Evolutionary conservation across 2,329 filamentous ascomycete species (phyloP).

Genomic region (Bipolaris oryzae): DNA sequence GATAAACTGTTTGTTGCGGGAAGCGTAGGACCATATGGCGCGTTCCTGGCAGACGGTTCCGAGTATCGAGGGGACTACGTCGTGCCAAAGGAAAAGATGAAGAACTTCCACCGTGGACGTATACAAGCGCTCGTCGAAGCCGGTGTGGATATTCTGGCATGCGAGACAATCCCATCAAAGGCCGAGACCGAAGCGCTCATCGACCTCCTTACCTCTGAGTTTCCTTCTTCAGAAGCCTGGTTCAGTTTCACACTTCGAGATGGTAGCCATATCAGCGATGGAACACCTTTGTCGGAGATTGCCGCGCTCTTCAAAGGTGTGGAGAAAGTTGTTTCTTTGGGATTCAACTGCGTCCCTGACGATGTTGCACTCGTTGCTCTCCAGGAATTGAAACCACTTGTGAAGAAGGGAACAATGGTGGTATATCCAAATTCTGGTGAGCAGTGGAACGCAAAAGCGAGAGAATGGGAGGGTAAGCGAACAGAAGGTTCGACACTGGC

Average conservation of each 20-base stretch:
- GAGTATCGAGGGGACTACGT: constrained; percentile 55
- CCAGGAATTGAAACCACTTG: constrained; percentile 34
- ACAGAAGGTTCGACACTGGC: constrained; percentile 31
- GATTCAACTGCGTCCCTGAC: constrained; percentile 54
- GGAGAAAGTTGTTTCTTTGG: constrained; percentile 50
- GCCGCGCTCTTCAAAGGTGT: constrained; percentile 34
- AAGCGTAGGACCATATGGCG: constrained; percentile 56
- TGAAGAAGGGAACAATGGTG: constrained; percentile 43
- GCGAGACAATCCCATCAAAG: constrained; percentile 54
- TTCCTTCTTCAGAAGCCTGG: constrained; percentile 48
- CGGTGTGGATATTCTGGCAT: constrained; percentile 53
- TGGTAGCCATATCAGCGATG: constrained; percentile 49
- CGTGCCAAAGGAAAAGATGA: constrained; percentile 39
- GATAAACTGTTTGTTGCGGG: constrained; percentile 50
- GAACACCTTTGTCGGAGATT: constrained; percentile 47
- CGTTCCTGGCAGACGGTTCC: constrained; percentile 54
- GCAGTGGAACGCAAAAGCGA: constrained; percentile 51
- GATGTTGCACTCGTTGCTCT: constrained; percentile 44
- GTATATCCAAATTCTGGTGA: constrained; percentile 58
- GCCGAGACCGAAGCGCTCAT: constrained; percentile 50
- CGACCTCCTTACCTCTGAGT: constrained; percentile 48
- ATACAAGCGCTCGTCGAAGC: constrained; percentile 51
- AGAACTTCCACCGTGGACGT: constrained; percentile 52
- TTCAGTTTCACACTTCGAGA: constrained; percentile 51
- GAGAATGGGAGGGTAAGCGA: constrained; percentile 44